These are phyloP conservation scores for Trichoderma virens DNA, from an alignment of 495 filamentous ascomycete species.

Conservation along the genomic window DNA sequence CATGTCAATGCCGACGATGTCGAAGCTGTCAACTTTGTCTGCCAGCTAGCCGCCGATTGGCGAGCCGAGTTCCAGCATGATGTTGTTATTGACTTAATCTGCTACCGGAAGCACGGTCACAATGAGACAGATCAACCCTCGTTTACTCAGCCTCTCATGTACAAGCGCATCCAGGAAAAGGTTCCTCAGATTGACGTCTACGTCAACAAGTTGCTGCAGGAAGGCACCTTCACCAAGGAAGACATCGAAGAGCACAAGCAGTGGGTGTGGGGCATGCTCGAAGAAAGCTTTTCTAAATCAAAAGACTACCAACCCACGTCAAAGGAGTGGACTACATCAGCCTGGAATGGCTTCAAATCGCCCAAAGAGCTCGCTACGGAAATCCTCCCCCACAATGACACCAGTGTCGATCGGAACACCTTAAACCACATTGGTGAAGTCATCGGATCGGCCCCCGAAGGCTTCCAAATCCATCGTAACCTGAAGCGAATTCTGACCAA, in stretches of 20 bases:
- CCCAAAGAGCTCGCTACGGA: constrained; percentile 95
- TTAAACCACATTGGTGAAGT: constrained; percentile 72
- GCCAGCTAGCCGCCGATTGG: constrained; percentile 93
- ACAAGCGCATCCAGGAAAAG: constrained; percentile 86
- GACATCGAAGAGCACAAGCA: constrained; percentile 98
- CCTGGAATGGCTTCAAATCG: constrained; percentile 98
- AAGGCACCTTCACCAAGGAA: constrained; percentile 91
- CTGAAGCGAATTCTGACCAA: constrained; percentile 89
- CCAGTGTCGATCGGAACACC: constrained; percentile 60
- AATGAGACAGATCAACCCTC: constrained; percentile 99
- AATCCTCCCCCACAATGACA: constrained; percentile 86
- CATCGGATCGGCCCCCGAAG: constrained; percentile 70
- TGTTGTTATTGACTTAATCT: constrained; percentile 95
- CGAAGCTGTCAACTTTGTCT: constrained; percentile 96
- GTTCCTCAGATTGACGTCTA: constrained; percentile 78
- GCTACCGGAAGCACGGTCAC: constrained; percentile 98
- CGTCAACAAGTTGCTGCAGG: constrained; percentile 75
- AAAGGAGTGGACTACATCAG: constrained; percentile 96
- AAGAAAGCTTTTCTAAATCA: constrained; percentile 91
- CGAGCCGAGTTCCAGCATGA: constrained; percentile 96
- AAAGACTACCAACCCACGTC: constrained; percentile 95
- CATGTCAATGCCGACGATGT: constrained; percentile 98
- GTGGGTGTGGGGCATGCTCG: constrained; percentile 99
- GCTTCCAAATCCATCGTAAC: constrained; percentile 84
- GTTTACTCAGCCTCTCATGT: constrained; percentile 99